These are phyloP conservation scores for Trichoderma orchidacearum DNA, from an alignment of 495 filamentous ascomycete genomes.

Conservation along the genomic window DNA sequence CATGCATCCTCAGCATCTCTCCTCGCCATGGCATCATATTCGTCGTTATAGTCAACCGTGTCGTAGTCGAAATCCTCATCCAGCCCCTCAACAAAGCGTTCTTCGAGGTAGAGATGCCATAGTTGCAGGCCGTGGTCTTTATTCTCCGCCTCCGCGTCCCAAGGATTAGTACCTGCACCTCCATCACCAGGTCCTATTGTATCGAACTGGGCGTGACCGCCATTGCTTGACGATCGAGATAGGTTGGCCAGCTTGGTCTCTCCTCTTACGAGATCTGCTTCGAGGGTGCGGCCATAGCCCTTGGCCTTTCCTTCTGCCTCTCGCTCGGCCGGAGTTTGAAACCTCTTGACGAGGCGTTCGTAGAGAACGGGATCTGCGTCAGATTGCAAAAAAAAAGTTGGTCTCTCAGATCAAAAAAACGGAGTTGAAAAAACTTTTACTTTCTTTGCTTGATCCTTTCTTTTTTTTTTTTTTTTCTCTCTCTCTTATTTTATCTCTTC, in stretches of 20 bases:
- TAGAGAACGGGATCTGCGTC: slow-evolving; percentile 62
- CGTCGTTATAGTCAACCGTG: slow-evolving; percentile 53
- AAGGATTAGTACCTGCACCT: slow-evolving; percentile 19
- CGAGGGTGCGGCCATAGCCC: slow-evolving; percentile 60
- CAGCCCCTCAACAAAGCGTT: slow-evolving; percentile 55
- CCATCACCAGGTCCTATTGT: not conserved
- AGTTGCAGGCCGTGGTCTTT: slow-evolving; percentile 50
- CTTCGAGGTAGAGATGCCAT: slow-evolving; percentile 55
- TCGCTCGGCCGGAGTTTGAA: slow-evolving; percentile 59
- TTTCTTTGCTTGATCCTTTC: slow-evolving; percentile 13
- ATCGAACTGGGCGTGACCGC: not conserved
- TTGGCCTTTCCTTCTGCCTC: slow-evolving; percentile 56
- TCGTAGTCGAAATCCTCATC: slow-evolving; percentile 69
- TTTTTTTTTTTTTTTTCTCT: not conserved
- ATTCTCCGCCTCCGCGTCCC: slow-evolving; percentile 40
- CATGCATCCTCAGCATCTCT: slow-evolving; percentile 48
- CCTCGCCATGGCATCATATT: slow-evolving; percentile 53
- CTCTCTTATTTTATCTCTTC: too few relatives aligned
- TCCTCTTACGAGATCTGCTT: slow-evolving; percentile 56
- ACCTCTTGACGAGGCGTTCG: slow-evolving; percentile 64
- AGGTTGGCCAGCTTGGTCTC: slow-evolving; percentile 49
- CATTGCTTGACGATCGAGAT: slow-evolving; percentile 8
- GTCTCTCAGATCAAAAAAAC: not conserved
- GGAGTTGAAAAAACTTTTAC: too few relatives aligned
- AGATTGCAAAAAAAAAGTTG: not conserved